These are phyloP conservation scores for Malassezia globosa DNA, from an alignment of 1,284 basidiomycete genomes.

Conservation along the genomic window DNA sequence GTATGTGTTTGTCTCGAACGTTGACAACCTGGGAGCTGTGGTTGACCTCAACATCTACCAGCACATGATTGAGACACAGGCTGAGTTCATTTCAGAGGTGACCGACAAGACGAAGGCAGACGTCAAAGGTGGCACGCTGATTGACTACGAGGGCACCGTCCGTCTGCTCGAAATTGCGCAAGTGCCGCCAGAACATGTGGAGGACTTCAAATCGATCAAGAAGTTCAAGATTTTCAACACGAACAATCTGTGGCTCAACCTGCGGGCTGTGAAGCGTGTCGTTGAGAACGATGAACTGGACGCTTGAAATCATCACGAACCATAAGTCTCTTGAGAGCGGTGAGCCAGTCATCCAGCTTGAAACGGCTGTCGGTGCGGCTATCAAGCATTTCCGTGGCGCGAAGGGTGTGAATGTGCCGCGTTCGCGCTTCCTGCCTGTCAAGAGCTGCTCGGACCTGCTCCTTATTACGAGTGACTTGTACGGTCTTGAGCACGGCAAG, in stretches of 20 bases:
- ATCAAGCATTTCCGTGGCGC: conserved; percentile 89
- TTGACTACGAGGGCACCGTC: conserved; percentile 88
- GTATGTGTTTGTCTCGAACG: conserved; percentile 97
- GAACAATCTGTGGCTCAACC: conserved; percentile 95
- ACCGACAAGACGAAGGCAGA: conserved; percentile 99
- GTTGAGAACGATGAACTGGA: conserved; percentile 73
- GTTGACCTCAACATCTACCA: conserved; percentile 59
- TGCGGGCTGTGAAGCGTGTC: conserved; percentile 77
- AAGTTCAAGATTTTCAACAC: conserved; percentile 54
- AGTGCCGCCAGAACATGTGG: conserved; percentile 91
- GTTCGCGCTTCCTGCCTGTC: conserved; percentile 91
- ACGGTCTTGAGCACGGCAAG: conserved; percentile 86
- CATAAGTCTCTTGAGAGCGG: conserved; percentile 58
- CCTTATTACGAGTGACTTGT: conserved; percentile 92
- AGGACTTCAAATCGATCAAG: conserved; percentile 86
- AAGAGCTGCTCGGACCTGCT: conserved; percentile 59
- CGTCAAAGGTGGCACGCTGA: conserved; percentile 92
- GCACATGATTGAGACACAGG: conserved; percentile 49
- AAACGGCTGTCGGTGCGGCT: conserved; percentile 92
- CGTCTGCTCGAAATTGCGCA: conserved; percentile 96
- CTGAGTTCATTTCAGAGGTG: conserved; percentile 53
- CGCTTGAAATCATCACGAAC: conserved; percentile 88
- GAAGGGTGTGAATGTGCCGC: conserved; percentile 94
- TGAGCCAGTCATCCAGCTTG: conserved; percentile 76
- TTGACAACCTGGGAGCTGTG: conserved; percentile 96